Conservation (phyloP, 2,329 filamentous ascomycete genomes). For the Apiospora phragmitis region DNA sequence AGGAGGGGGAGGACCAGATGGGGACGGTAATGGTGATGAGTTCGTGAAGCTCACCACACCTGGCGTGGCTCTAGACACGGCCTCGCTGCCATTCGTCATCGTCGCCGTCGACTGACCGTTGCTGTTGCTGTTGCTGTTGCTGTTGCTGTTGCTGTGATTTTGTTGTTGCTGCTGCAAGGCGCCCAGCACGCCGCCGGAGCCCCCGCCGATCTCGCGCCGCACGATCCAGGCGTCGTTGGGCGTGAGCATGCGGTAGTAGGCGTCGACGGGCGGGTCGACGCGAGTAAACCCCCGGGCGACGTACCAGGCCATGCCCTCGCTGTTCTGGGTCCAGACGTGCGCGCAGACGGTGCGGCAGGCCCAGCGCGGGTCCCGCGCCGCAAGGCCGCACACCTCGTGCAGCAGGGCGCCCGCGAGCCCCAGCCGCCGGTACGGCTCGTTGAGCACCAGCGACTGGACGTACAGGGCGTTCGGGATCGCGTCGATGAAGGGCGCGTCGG, state of each 20-base stretch:
- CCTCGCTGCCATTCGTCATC: background rate
- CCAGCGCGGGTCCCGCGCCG: constrained; percentile 34
- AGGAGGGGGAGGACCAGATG: constrained; percentile 10
- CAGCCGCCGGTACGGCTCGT: constrained; percentile 62
- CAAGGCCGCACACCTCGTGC: constrained; percentile 49
- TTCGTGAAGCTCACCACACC: constrained; percentile 8
- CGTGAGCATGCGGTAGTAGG: constrained; percentile 63
- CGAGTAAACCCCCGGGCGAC: constrained; percentile 54
- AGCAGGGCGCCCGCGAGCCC: constrained; percentile 61
- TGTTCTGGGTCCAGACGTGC: constrained; percentile 69
- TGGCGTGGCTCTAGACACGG: constrained; percentile 1
- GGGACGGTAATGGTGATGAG: constrained; percentile 16
- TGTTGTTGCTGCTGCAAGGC: constrained; percentile 7
- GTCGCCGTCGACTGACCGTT: background rate
- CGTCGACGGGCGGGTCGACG: constrained; percentile 44
- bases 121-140: constrained; percentile 11
- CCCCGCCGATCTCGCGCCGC: constrained; percentile 40
- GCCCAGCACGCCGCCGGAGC: background rate
- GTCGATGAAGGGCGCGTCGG: constrained; percentile 18
- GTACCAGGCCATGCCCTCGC: constrained; percentile 65
- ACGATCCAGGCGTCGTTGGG: constrained; percentile 65
- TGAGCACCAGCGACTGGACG: constrained; percentile 63
- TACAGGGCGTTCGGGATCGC: constrained; percentile 52
- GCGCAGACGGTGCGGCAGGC: constrained; percentile 54
- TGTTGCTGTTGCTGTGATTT: background rate